Conservation (phyloP, 2,329 filamentous ascomycete species). For the Phialophora verrucosa region DNA sequence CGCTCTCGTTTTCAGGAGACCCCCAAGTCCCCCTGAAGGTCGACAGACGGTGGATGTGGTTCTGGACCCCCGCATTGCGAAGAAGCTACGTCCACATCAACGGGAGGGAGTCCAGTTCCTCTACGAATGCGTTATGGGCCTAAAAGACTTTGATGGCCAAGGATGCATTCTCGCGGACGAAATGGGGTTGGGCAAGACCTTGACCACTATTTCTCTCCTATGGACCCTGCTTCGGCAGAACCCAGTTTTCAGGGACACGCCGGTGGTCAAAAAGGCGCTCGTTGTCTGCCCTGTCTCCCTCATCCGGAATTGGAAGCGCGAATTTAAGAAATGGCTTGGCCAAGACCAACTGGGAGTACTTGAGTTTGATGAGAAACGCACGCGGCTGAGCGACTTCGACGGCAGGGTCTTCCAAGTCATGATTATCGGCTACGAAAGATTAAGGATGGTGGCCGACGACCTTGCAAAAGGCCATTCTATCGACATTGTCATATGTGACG, state of each 20-base stretch:
- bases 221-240: conserved; percentile 77
- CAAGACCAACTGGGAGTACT: conserved; percentile 73
- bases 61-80: conserved; percentile 68
- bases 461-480: conserved; percentile 67
- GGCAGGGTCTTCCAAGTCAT: conserved; percentile 72
- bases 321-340: conserved; percentile 76
- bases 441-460: conserved; percentile 69
- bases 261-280: conserved; percentile 71
- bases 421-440: conserved; percentile 75
- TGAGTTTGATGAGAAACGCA: conserved; percentile 65
- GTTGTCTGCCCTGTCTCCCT: conserved; percentile 75
- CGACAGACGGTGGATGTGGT: conserved; percentile 75
- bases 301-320: conserved; percentile 74
- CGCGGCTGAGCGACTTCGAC: conserved; percentile 70
- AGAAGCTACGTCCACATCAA: conserved; percentile 70
- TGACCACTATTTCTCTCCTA: conserved; percentile 72
- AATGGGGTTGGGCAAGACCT: conserved; percentile 76
- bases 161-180: conserved; percentile 76
- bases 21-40: conserved; percentile 60
- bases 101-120: conserved; percentile 72
- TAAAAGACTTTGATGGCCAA: conserved; percentile 68
- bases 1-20: conserved; percentile 71
- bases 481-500: conserved; percentile 73
- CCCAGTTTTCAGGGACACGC: conserved; percentile 61
- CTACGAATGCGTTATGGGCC: conserved; percentile 78